Percentiles rank a stretch among this genome's conserved stretches.
phyloP scores from a whole-genome alignment of 2,329 filamentous ascomycete species.

The Whalleya microplaca region DNA sequence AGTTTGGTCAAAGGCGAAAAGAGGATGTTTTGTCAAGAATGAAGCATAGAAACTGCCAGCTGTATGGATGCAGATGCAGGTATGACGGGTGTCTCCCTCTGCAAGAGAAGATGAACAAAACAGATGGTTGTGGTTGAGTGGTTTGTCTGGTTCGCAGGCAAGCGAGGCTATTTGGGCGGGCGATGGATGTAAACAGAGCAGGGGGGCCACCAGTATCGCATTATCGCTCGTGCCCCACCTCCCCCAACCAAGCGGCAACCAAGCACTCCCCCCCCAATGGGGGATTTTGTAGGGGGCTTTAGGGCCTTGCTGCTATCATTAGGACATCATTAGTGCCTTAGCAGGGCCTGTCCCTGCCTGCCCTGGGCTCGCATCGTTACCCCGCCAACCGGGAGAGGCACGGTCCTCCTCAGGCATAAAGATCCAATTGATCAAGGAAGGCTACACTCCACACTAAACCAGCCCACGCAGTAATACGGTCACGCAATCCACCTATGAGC shows the following conservation, averaged over 20 bases:
- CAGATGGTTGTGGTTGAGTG: slow-evolving; percentile 8
- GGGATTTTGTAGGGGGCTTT: not conserved
- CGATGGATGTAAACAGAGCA: slow-evolving; percentile 24
- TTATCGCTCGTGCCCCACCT: not conserved
- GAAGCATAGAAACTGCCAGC: not conserved
- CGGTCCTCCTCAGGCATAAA: not conserved
- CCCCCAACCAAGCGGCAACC: not conserved
- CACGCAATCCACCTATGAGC: not conserved
- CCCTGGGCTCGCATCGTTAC: slow-evolving; percentile 14
- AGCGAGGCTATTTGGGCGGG: slow-evolving; percentile 22
- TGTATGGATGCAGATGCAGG: not conserved
- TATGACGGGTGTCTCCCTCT: not conserved
- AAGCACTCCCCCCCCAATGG: not conserved
- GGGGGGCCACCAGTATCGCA: not conserved
- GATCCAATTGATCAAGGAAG: not conserved
- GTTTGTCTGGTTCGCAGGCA: slow-evolving; percentile 9
- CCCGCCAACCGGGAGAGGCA: slow-evolving; percentile 17
- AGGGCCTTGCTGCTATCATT: not conserved
- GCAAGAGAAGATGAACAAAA: not conserved
- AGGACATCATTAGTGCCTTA: not conserved
- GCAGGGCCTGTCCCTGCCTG: slow-evolving; percentile 4
- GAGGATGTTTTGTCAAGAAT: not conserved
- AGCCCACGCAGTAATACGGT: not conserved
- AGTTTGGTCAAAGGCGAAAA: not conserved
- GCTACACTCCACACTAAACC: not conserved